Percentiles rank a stretch among this genome's conserved stretches.
Conservation (phyloP, 2,329 filamentous ascomycete genomes). For the Arachnopeziza araneosa region DNA sequence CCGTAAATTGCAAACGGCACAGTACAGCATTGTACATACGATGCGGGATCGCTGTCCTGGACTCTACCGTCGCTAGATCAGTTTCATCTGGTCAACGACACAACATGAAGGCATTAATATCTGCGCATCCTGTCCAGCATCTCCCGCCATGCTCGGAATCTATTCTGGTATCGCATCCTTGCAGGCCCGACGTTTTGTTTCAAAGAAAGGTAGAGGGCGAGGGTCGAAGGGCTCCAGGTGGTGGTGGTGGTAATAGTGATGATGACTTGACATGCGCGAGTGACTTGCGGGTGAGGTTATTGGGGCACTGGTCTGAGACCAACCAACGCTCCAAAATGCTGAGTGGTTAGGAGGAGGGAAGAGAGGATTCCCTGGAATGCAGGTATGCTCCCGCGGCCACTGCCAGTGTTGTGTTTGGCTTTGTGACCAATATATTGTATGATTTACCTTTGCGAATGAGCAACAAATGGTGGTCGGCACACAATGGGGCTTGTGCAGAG, state of each 20-base stretch:
- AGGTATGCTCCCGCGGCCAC: not conserved
- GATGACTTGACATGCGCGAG: not conserved
- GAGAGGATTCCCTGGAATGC: no score
- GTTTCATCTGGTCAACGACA: not conserved
- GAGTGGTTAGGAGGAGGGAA: no score
- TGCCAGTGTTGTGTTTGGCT: not conserved
- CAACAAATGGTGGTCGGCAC: not conserved
- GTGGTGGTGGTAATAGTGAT: no score
- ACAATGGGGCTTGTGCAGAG: constrained; percentile 5
- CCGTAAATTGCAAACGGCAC: not conserved
- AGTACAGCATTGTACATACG: not conserved
- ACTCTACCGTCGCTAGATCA: not conserved
- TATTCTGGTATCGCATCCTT: not conserved
- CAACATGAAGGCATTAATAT: not conserved
- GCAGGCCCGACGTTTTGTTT: not conserved
- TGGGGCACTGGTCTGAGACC: not conserved
- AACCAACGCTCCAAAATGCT: not conserved
- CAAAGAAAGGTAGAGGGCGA: not conserved
- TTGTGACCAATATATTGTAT: not conserved
- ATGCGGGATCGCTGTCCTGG: not conserved
- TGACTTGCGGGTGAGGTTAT: not conserved
- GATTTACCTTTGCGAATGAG: not conserved
- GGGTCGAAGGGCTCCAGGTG: not conserved
- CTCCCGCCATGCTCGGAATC: not conserved
- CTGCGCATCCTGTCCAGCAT: not conserved